Percentiles rank a stretch among this genome's conserved stretches.
Conservation (phyloP, 2,329 filamentous ascomycete genomes). For the Lecanicillium sp. region DNA sequence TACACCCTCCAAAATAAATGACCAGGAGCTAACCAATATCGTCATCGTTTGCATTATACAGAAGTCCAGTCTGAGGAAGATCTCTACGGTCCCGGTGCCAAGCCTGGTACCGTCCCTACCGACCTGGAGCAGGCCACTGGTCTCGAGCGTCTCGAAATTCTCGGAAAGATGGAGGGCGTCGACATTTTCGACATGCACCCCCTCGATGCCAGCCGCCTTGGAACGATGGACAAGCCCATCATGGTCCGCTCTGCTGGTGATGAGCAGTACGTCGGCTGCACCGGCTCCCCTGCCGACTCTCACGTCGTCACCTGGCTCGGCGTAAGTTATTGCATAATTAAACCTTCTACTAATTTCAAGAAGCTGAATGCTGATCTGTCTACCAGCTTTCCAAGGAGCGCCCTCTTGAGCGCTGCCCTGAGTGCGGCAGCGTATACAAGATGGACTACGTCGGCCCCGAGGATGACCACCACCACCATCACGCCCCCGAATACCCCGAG, state of each 20-base stretch:
- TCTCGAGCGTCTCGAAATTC: constrained; percentile 95
- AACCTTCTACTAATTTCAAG: not conserved
- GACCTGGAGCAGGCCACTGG: constrained; percentile 94
- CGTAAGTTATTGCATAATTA: constrained; percentile 43
- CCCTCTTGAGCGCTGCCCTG: constrained; percentile 88
- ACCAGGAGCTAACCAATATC: constrained; percentile 14
- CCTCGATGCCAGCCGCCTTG: constrained; percentile 80
- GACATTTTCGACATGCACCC: constrained; percentile 99
- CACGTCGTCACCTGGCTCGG: constrained; percentile 88
- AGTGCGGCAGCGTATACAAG: constrained; percentile 96
- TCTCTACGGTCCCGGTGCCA: constrained; percentile 75
- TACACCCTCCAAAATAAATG: not conserved
- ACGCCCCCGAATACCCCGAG: constrained; percentile 62
- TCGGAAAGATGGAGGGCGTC: constrained; percentile 98
- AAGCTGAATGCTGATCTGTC: constrained; percentile 11
- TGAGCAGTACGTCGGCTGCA: constrained; percentile 96
- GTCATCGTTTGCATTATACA: constrained; percentile 28
- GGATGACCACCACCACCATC: constrained; percentile 59
- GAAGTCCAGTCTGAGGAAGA: constrained; percentile 79
- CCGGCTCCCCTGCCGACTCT: constrained; percentile 84
- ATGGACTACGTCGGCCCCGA: constrained; percentile 90
- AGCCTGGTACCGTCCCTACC: constrained; percentile 76
- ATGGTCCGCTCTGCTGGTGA: constrained; percentile 84
- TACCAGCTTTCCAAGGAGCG: constrained; percentile 73
- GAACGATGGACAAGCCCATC: constrained; percentile 89